A percentile compares a stretch with the other conserved stretches of the same genome.
phyloP scores from a whole-genome alignment of 495 filamentous ascomycete genomes.

The Opeltia flavorubescens region DNA sequence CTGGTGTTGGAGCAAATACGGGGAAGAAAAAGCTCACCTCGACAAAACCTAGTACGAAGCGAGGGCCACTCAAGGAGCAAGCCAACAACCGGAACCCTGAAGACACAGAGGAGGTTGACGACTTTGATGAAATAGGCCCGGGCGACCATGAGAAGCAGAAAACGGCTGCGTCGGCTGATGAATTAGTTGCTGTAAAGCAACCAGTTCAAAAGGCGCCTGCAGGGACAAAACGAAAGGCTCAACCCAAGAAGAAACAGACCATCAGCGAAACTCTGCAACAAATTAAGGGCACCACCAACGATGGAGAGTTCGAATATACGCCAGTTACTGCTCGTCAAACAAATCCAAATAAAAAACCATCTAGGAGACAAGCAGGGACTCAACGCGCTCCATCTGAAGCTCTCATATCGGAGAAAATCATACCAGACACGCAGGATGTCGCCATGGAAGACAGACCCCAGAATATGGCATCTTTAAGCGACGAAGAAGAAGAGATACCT shows the following conservation, averaged over 20 bases:
- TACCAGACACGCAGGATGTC: constrained; percentile 32
- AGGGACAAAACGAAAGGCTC: constrained; percentile 17
- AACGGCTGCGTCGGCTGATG: constrained; percentile 12
- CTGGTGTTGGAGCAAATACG: constrained; percentile 24
- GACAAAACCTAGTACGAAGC: constrained; percentile 14
- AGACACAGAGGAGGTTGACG: constrained; percentile 39
- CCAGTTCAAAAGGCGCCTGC: constrained; percentile 19
- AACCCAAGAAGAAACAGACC: constrained; percentile 8
- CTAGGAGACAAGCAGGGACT: constrained; percentile 15
- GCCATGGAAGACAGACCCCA: constrained; percentile 30
- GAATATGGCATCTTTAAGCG: constrained; percentile 10
- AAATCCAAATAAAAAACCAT: constrained; percentile 12
- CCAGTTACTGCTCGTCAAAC: constrained; percentile 23
- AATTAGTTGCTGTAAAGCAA: constrained; percentile 19
- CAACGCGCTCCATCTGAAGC: constrained; percentile 17
- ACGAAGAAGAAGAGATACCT: constrained; percentile 21
- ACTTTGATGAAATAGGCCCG: constrained; percentile 17
- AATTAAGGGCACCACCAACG: constrained; percentile 13
- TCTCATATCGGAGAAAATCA: constrained; percentile 14
- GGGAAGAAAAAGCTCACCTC: constrained; percentile 21
- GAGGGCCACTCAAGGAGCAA: constrained; percentile 38
- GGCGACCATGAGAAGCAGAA: constrained; percentile 13
- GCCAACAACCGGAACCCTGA: constrained; percentile 30
- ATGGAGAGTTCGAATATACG: constrained; percentile 38
- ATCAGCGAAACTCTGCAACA: constrained; percentile 1